A percentile compares a stretch with the other conserved stretches of the same genome.
Conservation (phyloP, 345 rosid genomes). For the Luvunga scandens region DNA sequence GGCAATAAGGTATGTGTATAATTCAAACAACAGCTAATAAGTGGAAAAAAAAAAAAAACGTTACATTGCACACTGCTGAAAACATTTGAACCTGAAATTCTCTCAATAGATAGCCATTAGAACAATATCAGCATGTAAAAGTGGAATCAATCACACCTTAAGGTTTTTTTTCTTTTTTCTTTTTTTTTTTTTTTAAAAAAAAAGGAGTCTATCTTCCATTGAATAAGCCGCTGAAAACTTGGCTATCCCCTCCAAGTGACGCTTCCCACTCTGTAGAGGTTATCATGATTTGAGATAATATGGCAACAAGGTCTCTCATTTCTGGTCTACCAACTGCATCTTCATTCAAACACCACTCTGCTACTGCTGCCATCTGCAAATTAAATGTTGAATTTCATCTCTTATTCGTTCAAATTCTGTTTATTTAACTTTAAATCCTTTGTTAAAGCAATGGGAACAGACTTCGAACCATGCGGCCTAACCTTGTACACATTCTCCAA, state of each 20-base stretch:
- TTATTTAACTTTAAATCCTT: too few relatives aligned
- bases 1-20: too few relatives aligned
- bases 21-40: too few relatives aligned
- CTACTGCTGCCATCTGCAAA: slow-evolving; percentile 55
- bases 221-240: slow-evolving; percentile 51
- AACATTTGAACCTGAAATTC: background rate
- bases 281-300: slow-evolving; percentile 31
- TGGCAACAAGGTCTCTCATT: slow-evolving; percentile 46
- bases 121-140: background rate
- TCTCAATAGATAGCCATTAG: background rate
- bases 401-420: too few relatives aligned
- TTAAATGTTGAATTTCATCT: background rate
- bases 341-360: slow-evolving; percentile 53
- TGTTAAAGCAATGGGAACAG: background rate
- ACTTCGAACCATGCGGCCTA: background rate
- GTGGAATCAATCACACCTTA: background rate
- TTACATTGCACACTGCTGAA: background rate
- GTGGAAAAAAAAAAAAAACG: too few relatives aligned
- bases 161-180: too few relatives aligned
- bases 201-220: slow-evolving; percentile 40
- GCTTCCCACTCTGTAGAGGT: slow-evolving; percentile 66
- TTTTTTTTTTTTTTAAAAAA: background rate
- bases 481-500: slow-evolving; percentile 51
- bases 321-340: slow-evolving; percentile 50
- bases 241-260: slow-evolving; percentile 55